These are phyloP conservation scores for Scheffersomyces segobiensis DNA, from an alignment of 1,139 yeast genomes.

Conservation along the genomic window DNA sequence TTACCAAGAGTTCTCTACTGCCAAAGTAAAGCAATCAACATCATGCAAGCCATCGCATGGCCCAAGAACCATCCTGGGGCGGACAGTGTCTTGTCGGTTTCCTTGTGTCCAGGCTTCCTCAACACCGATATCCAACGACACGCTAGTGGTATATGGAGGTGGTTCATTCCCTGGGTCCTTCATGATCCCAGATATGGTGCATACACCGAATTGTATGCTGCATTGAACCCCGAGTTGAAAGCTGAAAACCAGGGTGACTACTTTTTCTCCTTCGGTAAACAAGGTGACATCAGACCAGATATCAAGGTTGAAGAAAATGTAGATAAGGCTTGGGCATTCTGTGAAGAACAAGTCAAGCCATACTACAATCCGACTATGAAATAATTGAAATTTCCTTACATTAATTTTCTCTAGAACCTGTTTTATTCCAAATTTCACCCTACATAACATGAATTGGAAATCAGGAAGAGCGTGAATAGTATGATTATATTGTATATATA, in stretches of 20 bases:
- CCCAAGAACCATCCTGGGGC: slow-evolving; percentile 30
- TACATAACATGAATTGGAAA: not conserved
- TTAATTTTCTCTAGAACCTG: too few relatives aligned
- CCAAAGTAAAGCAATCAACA: slow-evolving; percentile 49
- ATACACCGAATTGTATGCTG: slow-evolving; percentile 24
- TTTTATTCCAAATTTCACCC: too few relatives aligned
- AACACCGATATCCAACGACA: slow-evolving; percentile 42
- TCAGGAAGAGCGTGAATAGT: too few relatives aligned
- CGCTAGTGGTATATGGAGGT: not conserved
- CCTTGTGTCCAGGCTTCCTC: slow-evolving; percentile 51
- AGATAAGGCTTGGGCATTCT: slow-evolving; percentile 7
- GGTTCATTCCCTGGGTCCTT: slow-evolving; percentile 1
- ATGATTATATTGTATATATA: too few relatives aligned
- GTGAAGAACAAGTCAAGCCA: slow-evolving; percentile 5
- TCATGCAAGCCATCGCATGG: slow-evolving; percentile 46
- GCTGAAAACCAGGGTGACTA: slow-evolving; percentile 5
- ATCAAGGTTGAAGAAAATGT: slow-evolving; percentile 3
- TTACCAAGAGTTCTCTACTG: slow-evolving; percentile 27
- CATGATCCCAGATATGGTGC: slow-evolving; percentile 16
- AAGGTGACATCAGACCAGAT: slow-evolving; percentile 7
- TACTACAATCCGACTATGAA: not conserved
- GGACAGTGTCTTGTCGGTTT: slow-evolving; percentile 29
- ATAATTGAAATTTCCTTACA: too few relatives aligned
- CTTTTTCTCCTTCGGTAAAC: slow-evolving; percentile 6
- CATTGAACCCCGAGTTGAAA: slow-evolving; percentile 18